These are phyloP conservation scores for Paramicrosporidium saccamoebae DNA, from an alignment of 371 early-diverging fungal genomes.

Conservation along the genomic window DNA sequence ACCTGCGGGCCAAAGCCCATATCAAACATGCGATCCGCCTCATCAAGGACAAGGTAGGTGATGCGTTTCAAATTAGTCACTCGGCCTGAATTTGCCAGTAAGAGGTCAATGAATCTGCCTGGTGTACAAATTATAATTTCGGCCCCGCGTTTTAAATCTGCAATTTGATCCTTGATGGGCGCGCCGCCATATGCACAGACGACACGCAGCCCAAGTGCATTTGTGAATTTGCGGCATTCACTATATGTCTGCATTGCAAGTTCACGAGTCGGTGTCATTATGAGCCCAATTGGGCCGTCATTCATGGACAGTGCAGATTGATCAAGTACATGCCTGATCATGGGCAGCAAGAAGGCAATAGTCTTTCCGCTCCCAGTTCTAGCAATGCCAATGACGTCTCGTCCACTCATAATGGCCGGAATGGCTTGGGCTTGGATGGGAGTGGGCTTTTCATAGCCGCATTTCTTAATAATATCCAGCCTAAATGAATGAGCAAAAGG, in stretches of 20 bases:
- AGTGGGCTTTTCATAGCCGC: constrained; percentile 57
- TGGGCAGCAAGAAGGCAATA: constrained; percentile 73
- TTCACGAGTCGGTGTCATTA: constrained; percentile 98
- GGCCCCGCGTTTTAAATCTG: constrained; percentile 81
- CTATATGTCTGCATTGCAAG: constrained; percentile 87
- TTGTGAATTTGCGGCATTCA: constrained; percentile 58
- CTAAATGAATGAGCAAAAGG: constrained; percentile 1
- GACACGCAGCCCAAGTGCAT: constrained; percentile 36
- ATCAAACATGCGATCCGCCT: constrained; percentile 90
- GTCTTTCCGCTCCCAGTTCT: constrained; percentile 97
- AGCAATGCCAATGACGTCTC: constrained; percentile 95
- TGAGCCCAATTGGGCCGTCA: constrained; percentile 76
- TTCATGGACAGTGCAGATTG: constrained; percentile 41
- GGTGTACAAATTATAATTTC: constrained; percentile 98
- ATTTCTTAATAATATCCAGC: constrained; percentile 10
- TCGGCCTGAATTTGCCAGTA: constrained; percentile 76
- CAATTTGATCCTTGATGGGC: constrained; percentile 87
- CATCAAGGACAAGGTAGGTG: constrained; percentile 93
- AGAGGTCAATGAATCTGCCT: constrained; percentile 94
- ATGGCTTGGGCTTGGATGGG: constrained; percentile 91
- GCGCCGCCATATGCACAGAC: constrained; percentile 95
- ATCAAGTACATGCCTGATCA: constrained; percentile 86
- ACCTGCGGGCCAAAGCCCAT: constrained; percentile 95
- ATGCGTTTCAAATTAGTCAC: constrained; percentile 74
- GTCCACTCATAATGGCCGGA: constrained; percentile 84